Base-by-base conservation (phyloP, 202 grass and related monocot genomes). In the Panicum hallii region DNA sequence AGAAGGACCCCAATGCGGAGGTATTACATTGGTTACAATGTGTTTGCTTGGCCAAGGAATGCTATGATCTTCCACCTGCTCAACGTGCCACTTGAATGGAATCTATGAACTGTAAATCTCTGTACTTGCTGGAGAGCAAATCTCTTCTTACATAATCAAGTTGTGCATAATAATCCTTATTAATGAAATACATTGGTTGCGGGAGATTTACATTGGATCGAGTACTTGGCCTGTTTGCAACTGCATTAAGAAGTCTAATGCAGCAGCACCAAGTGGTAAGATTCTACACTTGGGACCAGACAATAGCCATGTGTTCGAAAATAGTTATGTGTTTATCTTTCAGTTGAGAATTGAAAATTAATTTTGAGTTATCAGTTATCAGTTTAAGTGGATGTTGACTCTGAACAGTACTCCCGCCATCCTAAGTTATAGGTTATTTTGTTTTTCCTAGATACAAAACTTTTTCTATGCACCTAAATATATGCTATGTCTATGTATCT, bases 1-100 rank as follows among this genome's bases (percentile, higher is more conserved):
- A 97, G 90, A 92, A 88, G 79, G 90, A 94, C 81, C 90, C 90
- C 1, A 97, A 97, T 85, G 75, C 32, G 9, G 90, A 97, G 84
- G 74, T 85, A 34, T 56, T 97, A 10, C 87, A 93, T 84, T 92
- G 84, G 83, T 82, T 97, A 41, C 90, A 93, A 47, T 94, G 94
- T 65, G 42, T 94, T 17, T 47, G 45, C 78, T 63, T 97, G 83
- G 86, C 92, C 67, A 88, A 83, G 84, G 72, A 84, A 30, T 91
- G 61, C 84, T 92, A 94, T 74, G 79, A 86, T 70, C 47, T 88
- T 53, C 15, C 67, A 1, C 30, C 83, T 92, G 64, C 70, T 84
- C 63, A 74, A 77, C 65, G 11, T 60, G 19, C 60, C 46, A 62
- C 22, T 61, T 54, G 28, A 77, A 74, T 40, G 63, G 40, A 67